Conservation (phyloP, 2,329 filamentous ascomycete genomes). For the Botryotinia narcissicola region DNA sequence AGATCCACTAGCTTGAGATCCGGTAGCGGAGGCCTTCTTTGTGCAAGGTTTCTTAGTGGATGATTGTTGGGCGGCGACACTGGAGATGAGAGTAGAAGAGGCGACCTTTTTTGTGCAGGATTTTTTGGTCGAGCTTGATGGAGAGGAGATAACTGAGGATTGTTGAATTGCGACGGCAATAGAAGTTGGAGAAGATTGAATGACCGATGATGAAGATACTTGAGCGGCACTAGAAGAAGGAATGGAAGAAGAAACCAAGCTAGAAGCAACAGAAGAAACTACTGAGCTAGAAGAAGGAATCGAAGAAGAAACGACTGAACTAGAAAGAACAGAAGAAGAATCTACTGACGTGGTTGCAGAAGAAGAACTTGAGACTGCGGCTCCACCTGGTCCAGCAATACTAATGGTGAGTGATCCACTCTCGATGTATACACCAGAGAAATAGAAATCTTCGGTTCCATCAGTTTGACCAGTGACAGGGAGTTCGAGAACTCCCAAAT, state of each 20-base stretch:
- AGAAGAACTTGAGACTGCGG: constrained; percentile 19
- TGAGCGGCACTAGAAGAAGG: not conserved
- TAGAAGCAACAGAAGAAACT: not conserved
- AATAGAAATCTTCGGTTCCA: constrained; percentile 64
- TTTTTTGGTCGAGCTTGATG: not conserved
- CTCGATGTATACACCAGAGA: constrained; percentile 71
- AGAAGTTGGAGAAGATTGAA: not conserved
- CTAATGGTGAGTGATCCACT: constrained; percentile 47
- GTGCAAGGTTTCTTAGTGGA: no score
- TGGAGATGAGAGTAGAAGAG: not conserved
- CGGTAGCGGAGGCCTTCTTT: not conserved
- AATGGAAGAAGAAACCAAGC: not conserved
- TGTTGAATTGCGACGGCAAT: no score
- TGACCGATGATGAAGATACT: not conserved
- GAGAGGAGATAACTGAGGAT: no score
- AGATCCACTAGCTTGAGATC: not conserved
- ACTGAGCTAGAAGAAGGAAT: not conserved
- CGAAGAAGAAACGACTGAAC: not conserved
- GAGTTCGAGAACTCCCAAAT: constrained; percentile 67
- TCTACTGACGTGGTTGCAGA: constrained; percentile 18
- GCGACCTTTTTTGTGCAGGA: constrained; percentile 9
- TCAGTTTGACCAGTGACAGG: constrained; percentile 55
- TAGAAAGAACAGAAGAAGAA: constrained; percentile 12
- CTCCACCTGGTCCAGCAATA: constrained; percentile 40
- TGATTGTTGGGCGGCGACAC: not conserved